Evolutionary conservation across 768 basidiomycete species (phyloP).

Genomic region (Leccinum boreale): DNA sequence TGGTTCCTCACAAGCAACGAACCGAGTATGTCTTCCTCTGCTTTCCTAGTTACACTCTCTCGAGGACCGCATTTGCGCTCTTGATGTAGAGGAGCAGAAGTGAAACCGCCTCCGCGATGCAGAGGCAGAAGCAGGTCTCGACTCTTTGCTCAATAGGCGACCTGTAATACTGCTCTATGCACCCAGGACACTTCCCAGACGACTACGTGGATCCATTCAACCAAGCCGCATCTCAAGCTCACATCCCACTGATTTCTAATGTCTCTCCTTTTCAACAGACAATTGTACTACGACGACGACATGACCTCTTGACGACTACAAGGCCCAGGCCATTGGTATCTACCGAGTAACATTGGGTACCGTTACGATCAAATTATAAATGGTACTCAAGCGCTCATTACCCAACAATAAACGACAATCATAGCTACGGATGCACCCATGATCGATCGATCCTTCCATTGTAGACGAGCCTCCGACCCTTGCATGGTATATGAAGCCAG

Average conservation of each 20-base stretch:
- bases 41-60: conserved; percentile 67
- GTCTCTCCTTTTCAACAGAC: conserved; percentile 79
- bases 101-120: conserved; percentile 73
- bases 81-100: conserved; percentile 84
- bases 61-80: conserved; percentile 83
- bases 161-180: conserved; percentile 71
- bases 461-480: neutral
- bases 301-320: no score
- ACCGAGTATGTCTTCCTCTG: conserved; percentile 19
- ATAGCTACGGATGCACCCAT: neutral
- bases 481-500: neutral
- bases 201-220: conserved; percentile 54
- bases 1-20: neutral
- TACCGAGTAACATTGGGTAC: no score
- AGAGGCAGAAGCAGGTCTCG: conserved; percentile 45
- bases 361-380: no score
- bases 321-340: no score
- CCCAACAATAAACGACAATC: neutral
- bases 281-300: conserved; percentile 14
- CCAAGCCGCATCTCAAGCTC: conserved; percentile 53
- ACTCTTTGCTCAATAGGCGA: conserved; percentile 47
- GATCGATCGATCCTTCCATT: no score
- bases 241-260: conserved; percentile 73
- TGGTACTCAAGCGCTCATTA: no score
- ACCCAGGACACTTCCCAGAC: conserved; percentile 41